Evolutionary conservation across 163 green algal species (phyloP).

Genomic region (Trebouxia gelatinosa): DNA sequence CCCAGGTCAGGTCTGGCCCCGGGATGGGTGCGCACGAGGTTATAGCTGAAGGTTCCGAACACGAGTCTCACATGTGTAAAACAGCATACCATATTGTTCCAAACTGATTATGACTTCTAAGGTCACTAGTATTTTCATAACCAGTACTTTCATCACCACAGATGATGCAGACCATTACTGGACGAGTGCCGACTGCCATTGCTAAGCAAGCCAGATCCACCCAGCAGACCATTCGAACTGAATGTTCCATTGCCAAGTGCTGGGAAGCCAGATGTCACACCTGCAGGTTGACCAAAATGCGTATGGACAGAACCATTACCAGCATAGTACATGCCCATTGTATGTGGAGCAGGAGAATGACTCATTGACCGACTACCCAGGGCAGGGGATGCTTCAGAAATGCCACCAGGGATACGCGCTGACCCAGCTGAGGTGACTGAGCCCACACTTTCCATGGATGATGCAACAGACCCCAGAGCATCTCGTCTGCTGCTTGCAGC

Average conservation of each 20-base stretch:
- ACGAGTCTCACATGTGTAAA: no score
- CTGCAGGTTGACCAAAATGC: conserved; percentile 2
- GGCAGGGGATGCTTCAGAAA: background rate
- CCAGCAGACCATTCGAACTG: conserved; percentile 36
- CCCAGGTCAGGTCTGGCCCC: no score
- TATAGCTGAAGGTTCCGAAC: no score
- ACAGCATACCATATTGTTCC: no score
- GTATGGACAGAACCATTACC: conserved; percentile 10
- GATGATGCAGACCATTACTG: conserved; percentile 32
- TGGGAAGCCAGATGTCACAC: background rate
- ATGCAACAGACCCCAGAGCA: conserved; percentile 2
- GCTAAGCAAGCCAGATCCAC: conserved; percentile 32
- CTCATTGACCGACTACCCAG: background rate
- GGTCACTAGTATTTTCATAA: no score
- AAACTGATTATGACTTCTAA: no score
- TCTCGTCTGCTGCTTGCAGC: conserved; percentile 20
- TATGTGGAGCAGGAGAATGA: conserved; percentile 13
- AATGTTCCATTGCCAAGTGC: conserved; percentile 9
- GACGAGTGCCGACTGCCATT: conserved; percentile 29
- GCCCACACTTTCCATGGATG: conserved; percentile 12
- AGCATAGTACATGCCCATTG: conserved; percentile 3
- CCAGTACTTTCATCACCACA: no score
- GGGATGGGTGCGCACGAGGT: no score
- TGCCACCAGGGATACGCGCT: background rate
- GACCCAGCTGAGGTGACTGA: conserved; percentile 13